Conservation (phyloP, 345 rosid genomes). For the Bruguiera sexangula region DNA sequence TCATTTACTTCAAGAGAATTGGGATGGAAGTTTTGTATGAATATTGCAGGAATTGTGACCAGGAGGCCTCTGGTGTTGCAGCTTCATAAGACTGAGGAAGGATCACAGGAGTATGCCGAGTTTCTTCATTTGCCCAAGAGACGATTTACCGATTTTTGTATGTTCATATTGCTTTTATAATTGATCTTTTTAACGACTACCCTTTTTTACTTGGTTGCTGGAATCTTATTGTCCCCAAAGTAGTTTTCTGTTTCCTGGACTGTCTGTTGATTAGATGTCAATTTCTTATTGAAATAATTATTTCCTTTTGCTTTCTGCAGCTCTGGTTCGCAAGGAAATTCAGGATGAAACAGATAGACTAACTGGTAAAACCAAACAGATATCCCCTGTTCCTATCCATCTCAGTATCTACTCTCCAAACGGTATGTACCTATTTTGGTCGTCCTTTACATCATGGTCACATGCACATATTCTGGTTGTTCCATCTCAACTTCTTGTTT, state of each 20-base stretch:
- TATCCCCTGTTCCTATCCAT: slow-evolving; percentile 91
- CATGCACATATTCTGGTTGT: too few relatives aligned
- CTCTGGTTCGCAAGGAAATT: slow-evolving; percentile 77
- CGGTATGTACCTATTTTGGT: slow-evolving; percentile 34
- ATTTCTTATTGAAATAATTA: too few relatives aligned
- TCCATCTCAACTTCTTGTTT: neutral
- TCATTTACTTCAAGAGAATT: neutral
- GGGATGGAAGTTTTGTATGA: neutral
- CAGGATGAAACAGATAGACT: slow-evolving; percentile 89
- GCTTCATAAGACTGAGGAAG: slow-evolving; percentile 40
- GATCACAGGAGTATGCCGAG: slow-evolving; percentile 38
- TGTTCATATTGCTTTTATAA: neutral
- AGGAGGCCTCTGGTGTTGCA: slow-evolving; percentile 44
- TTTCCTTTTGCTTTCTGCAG: slow-evolving; percentile 33
- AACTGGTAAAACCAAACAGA: slow-evolving; percentile 83
- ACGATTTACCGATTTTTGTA: slow-evolving; percentile 38
- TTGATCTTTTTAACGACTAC: neutral
- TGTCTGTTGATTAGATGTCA: neutral
- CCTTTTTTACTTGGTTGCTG: neutral
- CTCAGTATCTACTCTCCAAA: slow-evolving; percentile 89
- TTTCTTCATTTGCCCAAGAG: slow-evolving; percentile 38
- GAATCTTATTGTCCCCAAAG: neutral
- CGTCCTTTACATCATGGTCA: too few relatives aligned
- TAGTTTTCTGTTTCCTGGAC: neutral
- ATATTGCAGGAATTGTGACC: slow-evolving; percentile 62